A percentile compares a stretch with the other conserved stretches of the same genome.
These are phyloP conservation scores for Pyrrhoderma lamaoense DNA, from an alignment of 1,284 basidiomycete species.

Conservation along the genomic window DNA sequence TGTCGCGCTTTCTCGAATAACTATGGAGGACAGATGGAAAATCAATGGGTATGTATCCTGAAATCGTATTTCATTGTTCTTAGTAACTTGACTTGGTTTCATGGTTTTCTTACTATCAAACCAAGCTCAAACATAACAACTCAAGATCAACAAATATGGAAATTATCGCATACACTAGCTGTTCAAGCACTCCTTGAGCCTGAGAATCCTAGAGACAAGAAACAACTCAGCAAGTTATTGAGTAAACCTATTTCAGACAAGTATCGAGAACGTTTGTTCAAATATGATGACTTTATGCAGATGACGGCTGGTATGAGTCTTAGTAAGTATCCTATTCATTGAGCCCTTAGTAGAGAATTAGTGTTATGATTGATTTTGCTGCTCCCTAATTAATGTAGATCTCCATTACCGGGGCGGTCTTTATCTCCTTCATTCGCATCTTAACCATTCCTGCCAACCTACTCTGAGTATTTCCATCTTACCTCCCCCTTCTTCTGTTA, in stretches of 20 bases:
- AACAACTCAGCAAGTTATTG: constrained; percentile 48
- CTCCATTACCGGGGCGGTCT: constrained; percentile 83
- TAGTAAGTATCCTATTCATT: constrained; percentile 42
- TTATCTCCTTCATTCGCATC: constrained; percentile 78
- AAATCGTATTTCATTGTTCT: constrained; percentile 7
- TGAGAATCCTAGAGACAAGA: constrained; percentile 39
- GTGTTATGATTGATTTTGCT: constrained; percentile 11
- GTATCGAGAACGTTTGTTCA: constrained; percentile 56
- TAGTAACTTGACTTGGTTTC: constrained; percentile 6
- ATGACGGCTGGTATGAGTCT: constrained; percentile 79
- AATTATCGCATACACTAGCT: constrained; percentile 49
- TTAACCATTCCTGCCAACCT: constrained; percentile 80
- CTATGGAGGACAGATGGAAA: constrained; percentile 59
- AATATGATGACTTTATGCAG: constrained; percentile 64
- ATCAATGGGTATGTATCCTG: constrained; percentile 38
- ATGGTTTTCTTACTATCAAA: constrained; percentile 10
- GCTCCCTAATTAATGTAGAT: constrained; percentile 36
- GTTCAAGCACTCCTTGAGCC: constrained; percentile 53
- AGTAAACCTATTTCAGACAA: constrained; percentile 49
- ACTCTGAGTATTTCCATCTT: constrained; percentile 31
- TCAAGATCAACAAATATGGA: constrained; percentile 57
- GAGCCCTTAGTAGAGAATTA: background rate
- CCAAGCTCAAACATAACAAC: constrained; percentile 32
- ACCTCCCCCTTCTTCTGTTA: constrained; percentile 59
- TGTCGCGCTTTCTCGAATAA: constrained; percentile 48